A percentile compares a stretch with the other conserved stretches of the same genome.
Evolutionary conservation across 1,139 yeast genomes (phyloP).

Genomic region (Taiozyma sp.): DNA sequence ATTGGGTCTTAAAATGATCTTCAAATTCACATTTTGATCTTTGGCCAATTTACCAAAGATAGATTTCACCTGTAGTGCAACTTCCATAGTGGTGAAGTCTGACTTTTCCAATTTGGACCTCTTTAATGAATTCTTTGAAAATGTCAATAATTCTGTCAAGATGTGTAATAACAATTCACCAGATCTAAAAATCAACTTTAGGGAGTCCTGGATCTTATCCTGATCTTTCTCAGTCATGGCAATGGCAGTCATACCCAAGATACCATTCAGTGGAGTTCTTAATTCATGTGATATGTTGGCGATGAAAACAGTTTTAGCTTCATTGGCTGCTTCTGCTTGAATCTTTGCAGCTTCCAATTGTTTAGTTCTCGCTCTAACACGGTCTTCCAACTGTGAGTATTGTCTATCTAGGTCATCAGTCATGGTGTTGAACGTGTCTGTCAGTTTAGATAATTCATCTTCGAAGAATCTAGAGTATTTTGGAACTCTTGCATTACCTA

Average conservation of each 20-base stretch:
- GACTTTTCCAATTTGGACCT: conserved; percentile 80
- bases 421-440: conserved; percentile 89
- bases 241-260: conserved; percentile 91
- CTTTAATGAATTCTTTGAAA: conserved; percentile 85
- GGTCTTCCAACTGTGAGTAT: conserved; percentile 78
- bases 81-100: conserved; percentile 62
- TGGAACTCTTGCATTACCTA: conserved; percentile 42
- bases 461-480: conserved; percentile 56
- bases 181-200: conserved; percentile 77
- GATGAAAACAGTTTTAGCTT: conserved; percentile 89
- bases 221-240: conserved; percentile 82
- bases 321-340: conserved; percentile 92
- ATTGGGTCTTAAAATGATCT: conserved; percentile 57
- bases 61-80: conserved; percentile 79
- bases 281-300: conserved; percentile 96
- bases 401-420: conserved; percentile 82
- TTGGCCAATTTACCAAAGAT: conserved; percentile 83
- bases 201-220: conserved; percentile 57
- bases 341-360: conserved; percentile 86
- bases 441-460: conserved; percentile 84
- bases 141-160: conserved; percentile 82
- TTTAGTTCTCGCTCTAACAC: conserved; percentile 83
- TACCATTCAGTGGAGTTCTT: conserved; percentile 93
- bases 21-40: conserved; percentile 67
- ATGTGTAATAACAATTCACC: conserved; percentile 86